Evolutionary conservation across 2,329 filamentous ascomycete species (phyloP), one percentile per base, ranked within the genome.

Genomic region (Basipetospora chlamydospora): DNA sequence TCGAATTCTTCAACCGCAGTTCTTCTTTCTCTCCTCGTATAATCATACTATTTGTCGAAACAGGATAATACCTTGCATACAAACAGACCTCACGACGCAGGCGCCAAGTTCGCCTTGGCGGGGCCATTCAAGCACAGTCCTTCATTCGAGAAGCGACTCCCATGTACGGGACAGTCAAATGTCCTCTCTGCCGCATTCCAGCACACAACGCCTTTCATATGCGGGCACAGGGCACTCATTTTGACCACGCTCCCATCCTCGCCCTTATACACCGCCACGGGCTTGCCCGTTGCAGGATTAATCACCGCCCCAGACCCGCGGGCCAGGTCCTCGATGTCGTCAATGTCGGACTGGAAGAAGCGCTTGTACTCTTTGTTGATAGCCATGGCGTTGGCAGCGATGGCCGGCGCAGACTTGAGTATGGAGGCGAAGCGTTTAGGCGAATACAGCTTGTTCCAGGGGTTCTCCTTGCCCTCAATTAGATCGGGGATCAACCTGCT

Each of bases 351-450:
- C 41, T 70, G 55, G 28, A 67, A 26, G 39, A 66, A 63, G 4
- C 68, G 59, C 52, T 70, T 70, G 51, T 73, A 74, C 45, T 73
- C 66, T 26, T 52, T 38, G 42, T 74, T 73, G 49, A 71, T 63
- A 47, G 73, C 61, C 0, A 70, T 13, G 32, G 72, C 69, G 43
- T 74, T 64, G 8, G 51, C 44, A 4, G 73, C 28, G 53, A 71
- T 63, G 4, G 48, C 47, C 1, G 59, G 59, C 1, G 63, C 48
- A 0, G 58, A 61, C 45, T 65, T 67, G 11, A 54, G 41, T 13
- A 70, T 56, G 3, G 59, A 61, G 1, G 47, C 46, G 2, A 65
- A 35, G 13, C 69, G 60, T 30, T 60, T 66, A 0, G 68, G 68
- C 4, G 57, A 57, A 51, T 74, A 74, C 6, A 70, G 45, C 3